Base-by-base conservation (phyloP, 805 yeast genomes). In the Wickerhamiella galacta region DNA sequence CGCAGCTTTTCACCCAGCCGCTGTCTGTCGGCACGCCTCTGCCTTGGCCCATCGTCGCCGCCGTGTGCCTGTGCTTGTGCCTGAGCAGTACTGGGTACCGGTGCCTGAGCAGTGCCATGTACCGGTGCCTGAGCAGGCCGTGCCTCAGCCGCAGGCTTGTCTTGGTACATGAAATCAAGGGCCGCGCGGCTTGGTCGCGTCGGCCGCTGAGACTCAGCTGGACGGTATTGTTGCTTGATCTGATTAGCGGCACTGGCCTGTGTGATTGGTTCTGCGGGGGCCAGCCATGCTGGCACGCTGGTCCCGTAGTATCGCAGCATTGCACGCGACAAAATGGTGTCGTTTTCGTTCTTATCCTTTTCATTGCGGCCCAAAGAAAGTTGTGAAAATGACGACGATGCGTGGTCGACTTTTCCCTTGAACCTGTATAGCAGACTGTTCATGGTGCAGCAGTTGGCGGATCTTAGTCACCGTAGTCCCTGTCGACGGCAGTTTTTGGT, bases 311-410 rank as follows among this genome's bases (percentile, higher is more conserved):
- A 60, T 31, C 54, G 52, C 8, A 61, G 58, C 28, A 65, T 39
- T 1, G 68, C 62, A 36, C 64, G 56, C 37, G 63, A 64, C 4
- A 66, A 53, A 6, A 63, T 52, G 0, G 71, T 65, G 20, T 63
- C 54, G 9, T 55, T 55, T 17, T 57, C 56, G 1, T 54, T 42
- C 20, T 54, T 58, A 38, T 66, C 70, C 27, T 52, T 47, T 30
- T 65, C 70, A 5, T 48, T 36, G 12, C 44, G 37, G 6, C 41
- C 35, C 18, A 49, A 25, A 2, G 47, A 39, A 17, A 49, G 42
- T n/a, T 43, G 40, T 3, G 55, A 45, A 15, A 54, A 33, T 4
- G 43, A 51, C 28, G 39, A 39, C 32, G 46, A 41, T 5, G 49
- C 50, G 25, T 28, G 34, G 19, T 44, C 49, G 20, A 45, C 44